Conservation (phyloP, 805 yeast genomes). For the Nakazawaea populi region DNA sequence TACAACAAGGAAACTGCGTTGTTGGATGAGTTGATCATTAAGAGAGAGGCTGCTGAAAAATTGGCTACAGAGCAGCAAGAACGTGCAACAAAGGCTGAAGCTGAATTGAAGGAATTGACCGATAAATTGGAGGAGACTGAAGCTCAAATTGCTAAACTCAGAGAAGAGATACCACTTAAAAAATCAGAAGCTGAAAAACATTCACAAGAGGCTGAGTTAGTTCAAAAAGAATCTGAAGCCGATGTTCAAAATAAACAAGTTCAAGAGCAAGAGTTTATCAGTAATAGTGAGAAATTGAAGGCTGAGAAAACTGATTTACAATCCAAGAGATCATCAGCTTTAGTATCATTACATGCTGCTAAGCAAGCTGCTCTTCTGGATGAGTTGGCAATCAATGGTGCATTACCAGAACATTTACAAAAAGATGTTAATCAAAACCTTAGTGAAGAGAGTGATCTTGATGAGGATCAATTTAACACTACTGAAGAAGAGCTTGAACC, state of each 20-base stretch:
- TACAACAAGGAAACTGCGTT: slow-evolving; percentile 42
- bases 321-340: slow-evolving; percentile 30
- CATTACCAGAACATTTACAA: slow-evolving; percentile 48
- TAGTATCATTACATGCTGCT: slow-evolving; percentile 27
- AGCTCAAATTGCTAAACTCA: slow-evolving; percentile 32
- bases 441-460: slow-evolving; percentile 22
- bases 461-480: slow-evolving; percentile 19
- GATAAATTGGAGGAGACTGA: slow-evolving; percentile 37
- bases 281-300: slow-evolving; percentile 31
- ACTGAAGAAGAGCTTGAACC: slow-evolving; percentile 26
- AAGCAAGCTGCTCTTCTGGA: slow-evolving; percentile 32
- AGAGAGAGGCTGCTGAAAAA: slow-evolving; percentile 40
- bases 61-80: slow-evolving; percentile 36
- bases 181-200: slow-evolving; percentile 23
- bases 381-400: slow-evolving; percentile 40
- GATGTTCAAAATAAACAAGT: slow-evolving; percentile 22
- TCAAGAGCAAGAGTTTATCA: slow-evolving; percentile 22
- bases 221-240: slow-evolving; percentile 6
- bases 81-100: slow-evolving; percentile 36
- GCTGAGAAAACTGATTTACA: slow-evolving; percentile 36
- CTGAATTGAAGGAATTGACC: slow-evolving; percentile 37
- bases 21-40: slow-evolving; percentile 43
- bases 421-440: slow-evolving; percentile 22
- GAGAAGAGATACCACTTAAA: slow-evolving; percentile 29
- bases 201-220: slow-evolving; percentile 20